Base-by-base conservation (phyloP, 2,329 filamentous ascomycete species). In the Drechslera avenae region DNA sequence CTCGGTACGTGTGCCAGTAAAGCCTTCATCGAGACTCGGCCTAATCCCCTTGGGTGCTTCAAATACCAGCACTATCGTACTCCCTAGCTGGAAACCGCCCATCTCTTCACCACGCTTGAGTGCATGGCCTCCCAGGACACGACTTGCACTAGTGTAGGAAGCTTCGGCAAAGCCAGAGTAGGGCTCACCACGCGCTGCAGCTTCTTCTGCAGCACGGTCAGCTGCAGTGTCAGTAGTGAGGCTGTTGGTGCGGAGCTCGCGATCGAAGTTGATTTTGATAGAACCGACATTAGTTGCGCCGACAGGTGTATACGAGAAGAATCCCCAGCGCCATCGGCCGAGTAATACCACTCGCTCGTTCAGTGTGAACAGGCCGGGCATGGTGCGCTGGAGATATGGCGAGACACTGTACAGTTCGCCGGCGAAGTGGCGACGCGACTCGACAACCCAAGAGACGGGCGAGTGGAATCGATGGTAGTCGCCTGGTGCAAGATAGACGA, bases 401-500 rank as follows among this genome's bases (percentile, higher is more conserved):
- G 91, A 96, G 4, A 99, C 94, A 46, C 88, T 93, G 79, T 90
- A 99, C 7, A 99, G 82, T 75, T 99, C 95, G 50, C 94, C 94
- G 0, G 94, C 92, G 71, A 99, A 99, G 77, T 99, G 94, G n/a
- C 94, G 89, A 35, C 95, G 86, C 59, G 87, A 87, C 75, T 97
- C 90, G 28, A 94, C 94, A 13, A 99, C 91, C 94, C 94, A 99
- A 63, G 90, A 89, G 2, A 91, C 87, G 0, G 94, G 94, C 1
- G 90, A 96, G 78, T 99, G 95, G 79, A 97, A 99, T 59, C 93
- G 90, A 77, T 99, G 94, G 77, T 99, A 99, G 78, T 99, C 95
- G 41, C 94, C 94, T 0, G 94, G 94, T 0, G 95, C 94, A 35
- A 99, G 85, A 76, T 99, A 99, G 68, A 99, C 86, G 57, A 99